These are phyloP conservation scores for Lactarius pseudohatsudake DNA, from an alignment of 768 basidiomycete species.

Conservation along the genomic window DNA sequence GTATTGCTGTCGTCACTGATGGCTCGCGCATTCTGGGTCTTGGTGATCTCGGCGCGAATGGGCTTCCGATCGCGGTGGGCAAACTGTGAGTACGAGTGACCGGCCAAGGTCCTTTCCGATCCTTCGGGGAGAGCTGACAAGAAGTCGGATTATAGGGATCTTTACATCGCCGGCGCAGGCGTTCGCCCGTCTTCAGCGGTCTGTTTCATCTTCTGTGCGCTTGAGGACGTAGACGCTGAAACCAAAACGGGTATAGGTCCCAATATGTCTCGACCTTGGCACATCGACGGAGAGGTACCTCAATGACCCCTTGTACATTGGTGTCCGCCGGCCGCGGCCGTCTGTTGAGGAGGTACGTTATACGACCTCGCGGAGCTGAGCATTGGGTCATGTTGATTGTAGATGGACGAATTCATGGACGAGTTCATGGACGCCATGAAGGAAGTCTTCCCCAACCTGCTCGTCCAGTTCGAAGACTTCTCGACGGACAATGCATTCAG, in stretches of 20 bases:
- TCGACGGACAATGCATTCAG: conserved; percentile 89
- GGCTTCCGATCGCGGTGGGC: conserved; percentile 86
- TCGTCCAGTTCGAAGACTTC: conserved; percentile 94
- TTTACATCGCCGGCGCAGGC: conserved; percentile 38
- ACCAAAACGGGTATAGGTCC: conserved; percentile 34
- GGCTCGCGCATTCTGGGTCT: conserved; percentile 89
- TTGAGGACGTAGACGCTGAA: not conserved
- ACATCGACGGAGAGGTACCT: conserved; percentile 81
- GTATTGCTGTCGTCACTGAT: conserved; percentile 91
- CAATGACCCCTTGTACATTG: conserved; percentile 88
- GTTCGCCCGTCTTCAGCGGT: conserved; percentile 76
- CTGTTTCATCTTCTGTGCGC: conserved; percentile 13
- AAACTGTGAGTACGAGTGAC: conserved; percentile 54
- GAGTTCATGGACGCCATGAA: conserved; percentile 89
- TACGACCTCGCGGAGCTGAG: conserved; percentile 34
- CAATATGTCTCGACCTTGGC: conserved; percentile 85
- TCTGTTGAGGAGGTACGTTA: conserved; percentile 33
- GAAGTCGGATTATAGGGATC: conserved; percentile 9
- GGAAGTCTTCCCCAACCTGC: conserved; percentile 69
- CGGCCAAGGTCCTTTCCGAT: not conserved
- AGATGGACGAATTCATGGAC: conserved; percentile 85
- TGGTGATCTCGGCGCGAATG: conserved; percentile 80
- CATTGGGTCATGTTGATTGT: conserved; percentile 43
- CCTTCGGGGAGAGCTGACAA: conserved; percentile 11
- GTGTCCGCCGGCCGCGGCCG: conserved; percentile 51